A percentile compares a stretch with the other conserved stretches of the same genome.
These are phyloP conservation scores for Tilletia caries DNA, from an alignment of 1,284 basidiomycete genomes.

Conservation along the genomic window DNA sequence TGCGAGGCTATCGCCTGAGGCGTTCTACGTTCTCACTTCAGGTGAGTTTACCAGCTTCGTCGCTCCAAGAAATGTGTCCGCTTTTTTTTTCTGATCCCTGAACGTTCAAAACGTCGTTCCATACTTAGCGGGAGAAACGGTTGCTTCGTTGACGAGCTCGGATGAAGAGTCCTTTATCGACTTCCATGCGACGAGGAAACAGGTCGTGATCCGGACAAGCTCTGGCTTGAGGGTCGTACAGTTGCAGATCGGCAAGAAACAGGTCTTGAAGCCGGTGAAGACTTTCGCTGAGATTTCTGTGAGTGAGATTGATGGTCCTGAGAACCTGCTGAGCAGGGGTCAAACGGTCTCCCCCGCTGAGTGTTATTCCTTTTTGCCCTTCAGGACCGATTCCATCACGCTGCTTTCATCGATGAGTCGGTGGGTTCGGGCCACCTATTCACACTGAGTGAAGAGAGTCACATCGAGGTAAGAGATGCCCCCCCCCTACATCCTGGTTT, in stretches of 20 bases:
- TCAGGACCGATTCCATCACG: conserved; percentile 3
- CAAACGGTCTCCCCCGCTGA: no score
- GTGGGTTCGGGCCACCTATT: not conserved
- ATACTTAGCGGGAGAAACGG: not conserved
- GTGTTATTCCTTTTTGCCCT: not conserved
- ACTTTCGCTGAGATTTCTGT: not conserved
- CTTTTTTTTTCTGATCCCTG: not conserved
- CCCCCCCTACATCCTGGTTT: no score
- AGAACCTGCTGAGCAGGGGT: no score
- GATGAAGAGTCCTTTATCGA: conserved; percentile 10
- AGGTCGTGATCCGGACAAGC: not conserved
- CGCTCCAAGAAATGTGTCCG: no score
- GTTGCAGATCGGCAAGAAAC: conserved; percentile 4
- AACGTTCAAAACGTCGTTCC: not conserved
- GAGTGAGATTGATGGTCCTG: not conserved
- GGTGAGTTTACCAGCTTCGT: not conserved
- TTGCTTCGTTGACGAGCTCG: conserved; percentile 5
- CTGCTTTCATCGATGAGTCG: conserved; percentile 3
- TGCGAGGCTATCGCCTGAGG: conserved; percentile 1
- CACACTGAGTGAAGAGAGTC: conserved; percentile 3
- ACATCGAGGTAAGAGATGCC: conserved; percentile 10
- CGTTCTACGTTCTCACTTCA: not conserved
- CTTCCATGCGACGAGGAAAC: not conserved
- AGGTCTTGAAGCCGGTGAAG: not conserved
- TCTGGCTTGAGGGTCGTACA: not conserved